Base-by-base conservation (phyloP, 2,329 filamentous ascomycete species). In the Dactylellina sp. region DNA sequence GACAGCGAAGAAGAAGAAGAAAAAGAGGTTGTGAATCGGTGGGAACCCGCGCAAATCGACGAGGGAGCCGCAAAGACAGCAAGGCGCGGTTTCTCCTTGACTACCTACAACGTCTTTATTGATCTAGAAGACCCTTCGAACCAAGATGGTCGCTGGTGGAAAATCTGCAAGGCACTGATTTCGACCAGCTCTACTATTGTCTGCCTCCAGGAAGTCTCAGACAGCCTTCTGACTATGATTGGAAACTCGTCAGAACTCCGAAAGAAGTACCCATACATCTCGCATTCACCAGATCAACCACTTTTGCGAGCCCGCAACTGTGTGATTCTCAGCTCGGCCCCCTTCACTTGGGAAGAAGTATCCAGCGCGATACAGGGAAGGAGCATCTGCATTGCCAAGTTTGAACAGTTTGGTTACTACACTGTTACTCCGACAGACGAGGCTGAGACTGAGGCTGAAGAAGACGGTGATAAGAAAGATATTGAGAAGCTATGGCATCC, bases 121-220 rank as follows among this genome's bases (percentile, higher is more conserved):
- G 81, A 84, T 44, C 80, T 80, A 77, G 79, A 49, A 80, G 80
- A 57, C 81, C 81, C 6, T 80, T 80, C 37, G 78, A 80, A 25
- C 75, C 74, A 37, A 80, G 81, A 55, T 79, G 82, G 32, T 80
- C 83, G 75, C 77, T 80, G 2, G 77, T 81, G 18, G 44, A 52
- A 35, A 11, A 65, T 72, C 75, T 84, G 18, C 71, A 82, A 22
- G 56, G 79, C 16, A 79, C 79, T 2, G 77, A 84, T 32, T 75
- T 81, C 11, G 80, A 79, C 70, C 12, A 42, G 35, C 40, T 80
- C 81, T 1, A 81, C 83, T 61, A 76, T 84, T 18, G 61, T 84
- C 0, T 79, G 82, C 1, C 82, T 91, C 3, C 84, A 90, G 78
- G 89, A 90, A 80, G 86, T 90, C 0, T 89, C 87, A 0, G 88